Evolutionary conservation across 129 eudicot genomes (phyloP).

Genomic region (Solidago caesia): DNA sequence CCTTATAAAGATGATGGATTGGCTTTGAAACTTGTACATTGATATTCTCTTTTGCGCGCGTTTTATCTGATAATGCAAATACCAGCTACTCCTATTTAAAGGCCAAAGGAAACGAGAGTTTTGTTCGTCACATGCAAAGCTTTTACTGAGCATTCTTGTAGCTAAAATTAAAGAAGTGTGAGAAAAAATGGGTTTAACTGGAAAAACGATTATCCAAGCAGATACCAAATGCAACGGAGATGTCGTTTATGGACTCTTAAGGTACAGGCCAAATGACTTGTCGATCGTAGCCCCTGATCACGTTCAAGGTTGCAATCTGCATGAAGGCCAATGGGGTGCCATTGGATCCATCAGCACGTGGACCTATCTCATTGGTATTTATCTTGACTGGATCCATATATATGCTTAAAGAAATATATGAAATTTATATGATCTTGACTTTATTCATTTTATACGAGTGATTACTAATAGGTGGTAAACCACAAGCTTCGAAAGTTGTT

Average conservation of each 20-base stretch:
- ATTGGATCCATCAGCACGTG: conserved; percentile 27
- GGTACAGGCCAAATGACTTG: conserved; percentile 29
- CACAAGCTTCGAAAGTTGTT: conserved; percentile 7
- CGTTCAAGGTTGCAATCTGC: conserved; percentile 28
- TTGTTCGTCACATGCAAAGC: not conserved
- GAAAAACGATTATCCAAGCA: conserved; percentile 16
- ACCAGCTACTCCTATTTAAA: not conserved
- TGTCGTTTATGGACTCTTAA: conserved; percentile 21
- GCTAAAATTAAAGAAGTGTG: too few relatives aligned
- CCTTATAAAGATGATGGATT: not conserved
- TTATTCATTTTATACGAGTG: too few relatives aligned
- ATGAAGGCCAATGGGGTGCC: conserved; percentile 40
- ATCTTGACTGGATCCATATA: not conserved
- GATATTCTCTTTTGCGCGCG: not conserved
- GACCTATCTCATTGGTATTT: conserved; percentile 30
- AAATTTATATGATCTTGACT: too few relatives aligned
- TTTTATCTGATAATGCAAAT: not conserved
- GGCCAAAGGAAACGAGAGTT: not conserved
- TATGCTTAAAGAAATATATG: too few relatives aligned
- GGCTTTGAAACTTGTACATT: not conserved
- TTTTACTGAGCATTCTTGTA: not conserved
- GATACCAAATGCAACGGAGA: conserved; percentile 29
- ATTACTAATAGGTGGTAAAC: not conserved
- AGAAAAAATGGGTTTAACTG: conserved; percentile 5
- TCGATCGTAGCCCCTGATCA: conserved; percentile 24